Conservation (phyloP, 2,329 filamentous ascomycete genomes). For the Talaromyces pinophilus region DNA sequence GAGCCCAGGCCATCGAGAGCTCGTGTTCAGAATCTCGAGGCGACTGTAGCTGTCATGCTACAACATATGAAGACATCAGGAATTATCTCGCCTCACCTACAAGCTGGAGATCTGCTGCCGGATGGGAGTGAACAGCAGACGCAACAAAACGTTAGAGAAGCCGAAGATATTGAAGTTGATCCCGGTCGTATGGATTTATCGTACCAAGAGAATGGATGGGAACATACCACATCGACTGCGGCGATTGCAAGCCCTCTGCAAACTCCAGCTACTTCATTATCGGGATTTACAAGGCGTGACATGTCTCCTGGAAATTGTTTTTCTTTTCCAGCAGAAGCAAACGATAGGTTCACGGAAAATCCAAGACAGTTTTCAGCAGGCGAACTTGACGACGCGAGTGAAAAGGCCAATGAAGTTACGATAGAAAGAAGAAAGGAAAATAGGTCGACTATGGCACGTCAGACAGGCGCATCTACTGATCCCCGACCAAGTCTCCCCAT, state of each 20-base stretch:
- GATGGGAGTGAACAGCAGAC: neutral
- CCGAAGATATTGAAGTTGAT: neutral
- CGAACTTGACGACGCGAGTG: neutral
- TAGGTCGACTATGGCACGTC: neutral
- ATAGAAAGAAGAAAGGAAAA: neutral
- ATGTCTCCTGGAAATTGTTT: neutral
- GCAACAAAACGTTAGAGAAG: neutral
- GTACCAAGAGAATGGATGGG: neutral
- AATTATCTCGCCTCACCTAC: neutral
- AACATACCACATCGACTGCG: neutral
- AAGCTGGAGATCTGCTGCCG: neutral
- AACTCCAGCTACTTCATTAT: neutral
- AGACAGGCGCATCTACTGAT: neutral
- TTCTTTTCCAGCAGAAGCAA: neutral
- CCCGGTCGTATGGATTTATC: neutral
- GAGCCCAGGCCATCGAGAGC: neutral
- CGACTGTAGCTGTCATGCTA: neutral
- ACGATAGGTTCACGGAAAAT: neutral
- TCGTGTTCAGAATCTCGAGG: neutral
- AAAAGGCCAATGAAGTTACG: neutral
- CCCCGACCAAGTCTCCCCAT: neutral
- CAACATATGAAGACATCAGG: neutral
- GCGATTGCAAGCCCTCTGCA: neutral
- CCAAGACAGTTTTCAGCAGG: neutral
- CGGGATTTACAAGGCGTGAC: neutral